Evolutionary conservation across 306 rosid species (phyloP), one percentile per base, ranked within the genome.

Genomic region (Gynostemma pentaphyllum): DNA sequence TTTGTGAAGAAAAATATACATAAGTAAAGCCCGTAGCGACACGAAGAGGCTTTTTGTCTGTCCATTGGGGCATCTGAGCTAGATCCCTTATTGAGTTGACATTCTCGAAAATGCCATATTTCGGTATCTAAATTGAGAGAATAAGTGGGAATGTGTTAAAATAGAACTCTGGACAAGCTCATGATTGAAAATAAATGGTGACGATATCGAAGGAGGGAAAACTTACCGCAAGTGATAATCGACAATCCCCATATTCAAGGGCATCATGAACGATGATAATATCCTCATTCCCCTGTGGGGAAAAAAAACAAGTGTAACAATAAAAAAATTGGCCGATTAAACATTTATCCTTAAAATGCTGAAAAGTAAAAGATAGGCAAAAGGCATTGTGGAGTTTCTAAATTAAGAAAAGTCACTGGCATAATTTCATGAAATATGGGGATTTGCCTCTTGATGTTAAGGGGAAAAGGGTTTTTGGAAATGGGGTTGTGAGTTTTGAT

Each of bases 11-110:
- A 72, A 46, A 51, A 16, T 81, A 72, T 82, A 88, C 95, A 74
- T 92, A 84, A 70, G 82, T 78, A 78, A 92, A 92, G 62, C 96
- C 99, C 66, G 99, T 88, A 60, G 96, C 94, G 73, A 92, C 94
- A 72, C 94, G 86, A 16, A 92, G 81, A 73, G 95, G 98, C 76
- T 64, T 88, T 62, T 75, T 72, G 59, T 71, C 77, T 2, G 88
- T 86, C 96, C 98, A 92, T 27, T 86, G 95, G 50, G 96, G 85
- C 98, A 92, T 92, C 72, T 76, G 78, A 36, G 90, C 82, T 28
- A 92, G 84, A 75, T 84, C 96, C 67, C 47, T 74, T 12, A 88
- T 36, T 28, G 96, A 92, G 72, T 92, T 86, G 69, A 86, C 63
- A 50, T 86, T 88, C 81, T 92, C 94, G 69, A 92, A 92, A 73